phyloP scores from a whole-genome alignment of 2,329 filamentous ascomycete genomes.

The Cladosporium phlei region DNA sequence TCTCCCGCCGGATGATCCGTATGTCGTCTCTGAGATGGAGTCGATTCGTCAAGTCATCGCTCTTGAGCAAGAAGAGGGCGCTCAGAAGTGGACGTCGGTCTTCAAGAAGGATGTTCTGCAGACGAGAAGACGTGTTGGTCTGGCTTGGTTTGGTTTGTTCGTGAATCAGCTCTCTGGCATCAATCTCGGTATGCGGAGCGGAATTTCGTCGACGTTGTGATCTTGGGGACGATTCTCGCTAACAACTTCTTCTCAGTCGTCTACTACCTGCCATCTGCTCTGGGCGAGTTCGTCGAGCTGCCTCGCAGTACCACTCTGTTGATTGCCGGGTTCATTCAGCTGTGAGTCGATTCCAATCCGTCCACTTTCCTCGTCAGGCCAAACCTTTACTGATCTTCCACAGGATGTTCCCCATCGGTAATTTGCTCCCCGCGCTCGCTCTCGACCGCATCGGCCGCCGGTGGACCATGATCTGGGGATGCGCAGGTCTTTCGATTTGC shows the following conservation, averaged over 20 bases:
- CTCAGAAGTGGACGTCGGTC: slow-evolving; percentile 29
- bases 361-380: too few relatives aligned
- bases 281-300: slow-evolving; percentile 43
- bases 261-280: slow-evolving; percentile 40
- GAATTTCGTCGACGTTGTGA: too few relatives aligned
- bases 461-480: slow-evolving; percentile 26
- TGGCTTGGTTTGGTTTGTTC: slow-evolving; percentile 35
- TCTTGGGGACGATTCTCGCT: neutral
- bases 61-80: slow-evolving; percentile 30
- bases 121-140: slow-evolving; percentile 32
- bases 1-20: slow-evolving; percentile 20
- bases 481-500: slow-evolving; percentile 26
- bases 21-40: slow-evolving; percentile 23
- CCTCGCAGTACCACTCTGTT: slow-evolving; percentile 38
- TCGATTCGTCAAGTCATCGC: slow-evolving; percentile 32
- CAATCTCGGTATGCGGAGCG: slow-evolving; percentile 28
- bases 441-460: slow-evolving; percentile 36
- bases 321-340: slow-evolving; percentile 40
- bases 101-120: slow-evolving; percentile 34
- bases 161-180: slow-evolving; percentile 36
- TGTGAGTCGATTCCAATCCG: slow-evolving; percentile 1
- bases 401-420: slow-evolving; percentile 37
- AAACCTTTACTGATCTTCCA: too few relatives aligned
- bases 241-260: slow-evolving; percentile 16
- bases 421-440: slow-evolving; percentile 40